A percentile compares a stretch with the other conserved stretches of the same genome.
These are phyloP conservation scores for Yarrowia osloensis DNA, from an alignment of 805 yeast genomes.

Conservation along the genomic window DNA sequence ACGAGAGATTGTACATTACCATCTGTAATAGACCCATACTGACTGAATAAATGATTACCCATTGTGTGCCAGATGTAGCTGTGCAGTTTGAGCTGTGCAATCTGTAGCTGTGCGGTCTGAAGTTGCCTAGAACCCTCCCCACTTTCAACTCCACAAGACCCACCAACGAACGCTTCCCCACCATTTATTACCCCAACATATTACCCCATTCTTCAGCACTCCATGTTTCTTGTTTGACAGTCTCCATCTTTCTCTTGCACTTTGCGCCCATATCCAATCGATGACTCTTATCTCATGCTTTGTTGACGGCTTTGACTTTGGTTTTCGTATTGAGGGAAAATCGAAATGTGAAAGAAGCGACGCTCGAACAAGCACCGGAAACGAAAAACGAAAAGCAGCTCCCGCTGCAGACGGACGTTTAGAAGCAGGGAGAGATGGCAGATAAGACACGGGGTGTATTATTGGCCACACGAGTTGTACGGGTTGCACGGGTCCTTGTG, in stretches of 20 bases:
- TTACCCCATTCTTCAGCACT: neutral
- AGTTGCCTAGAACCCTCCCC: too few species aligned
- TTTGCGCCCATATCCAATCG: neutral
- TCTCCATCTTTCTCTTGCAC: neutral
- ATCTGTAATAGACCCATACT: slow-evolving; percentile 24
- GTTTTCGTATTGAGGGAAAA: neutral
- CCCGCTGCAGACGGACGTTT: neutral
- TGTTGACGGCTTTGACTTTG: slow-evolving; percentile 3
- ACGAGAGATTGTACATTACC: slow-evolving; percentile 19
- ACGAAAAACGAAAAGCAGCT: neutral
- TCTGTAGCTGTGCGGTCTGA: too few species aligned
- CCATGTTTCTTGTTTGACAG: neutral
- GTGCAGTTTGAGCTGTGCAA: too few species aligned
- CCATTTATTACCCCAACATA: neutral
- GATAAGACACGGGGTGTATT: neutral
- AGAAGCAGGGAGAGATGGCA: neutral
- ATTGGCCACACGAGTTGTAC: too few species aligned
- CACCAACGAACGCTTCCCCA: neutral
- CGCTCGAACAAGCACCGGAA: neutral
- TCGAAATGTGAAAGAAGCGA: neutral
- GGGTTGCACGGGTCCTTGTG: too few species aligned
- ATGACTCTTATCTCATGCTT: neutral
- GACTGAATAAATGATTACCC: slow-evolving; percentile 15
- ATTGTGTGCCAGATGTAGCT: too few species aligned
- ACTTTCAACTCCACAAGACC: neutral